Conservation (phyloP, 148 eudicot species). For the Hydrangea macrophylla region DNA sequence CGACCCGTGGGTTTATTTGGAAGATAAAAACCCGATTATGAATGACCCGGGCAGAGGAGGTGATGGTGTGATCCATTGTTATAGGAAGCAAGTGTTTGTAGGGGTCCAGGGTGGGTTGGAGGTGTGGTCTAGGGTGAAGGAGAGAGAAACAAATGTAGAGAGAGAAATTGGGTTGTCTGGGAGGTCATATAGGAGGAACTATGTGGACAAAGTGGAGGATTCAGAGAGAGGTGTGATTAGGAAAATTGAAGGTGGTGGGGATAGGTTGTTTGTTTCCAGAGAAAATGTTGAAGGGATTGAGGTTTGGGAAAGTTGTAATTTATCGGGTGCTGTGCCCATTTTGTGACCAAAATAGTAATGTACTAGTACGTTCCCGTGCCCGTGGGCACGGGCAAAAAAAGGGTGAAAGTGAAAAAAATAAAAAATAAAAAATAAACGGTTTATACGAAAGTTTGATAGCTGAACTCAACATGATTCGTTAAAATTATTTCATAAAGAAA, state of each 20-base stretch:
- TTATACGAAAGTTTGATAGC: too few relatives aligned
- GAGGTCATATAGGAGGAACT: conserved; percentile 63
- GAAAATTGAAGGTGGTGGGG: conserved; percentile 73
- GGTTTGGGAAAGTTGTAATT: conserved; percentile 80
- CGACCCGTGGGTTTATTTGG: conserved; percentile 86
- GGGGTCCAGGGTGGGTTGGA: conserved; percentile 68
- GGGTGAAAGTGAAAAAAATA: too few relatives aligned
- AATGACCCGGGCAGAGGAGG: conserved; percentile 25
- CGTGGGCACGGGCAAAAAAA: too few relatives aligned
- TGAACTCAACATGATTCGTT: too few relatives aligned
- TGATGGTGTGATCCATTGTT: conserved; percentile 51
- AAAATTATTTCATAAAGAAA: too few relatives aligned
- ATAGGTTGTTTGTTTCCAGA: conserved; percentile 79
- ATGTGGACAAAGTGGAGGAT: conserved; percentile 67
- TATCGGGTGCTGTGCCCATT: conserved; percentile 39
- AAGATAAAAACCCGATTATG: conserved; percentile 66
- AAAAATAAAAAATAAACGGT: too few relatives aligned
- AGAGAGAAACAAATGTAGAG: conserved; percentile 17
- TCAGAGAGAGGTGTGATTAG: conserved; percentile 53
- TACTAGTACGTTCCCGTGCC: too few relatives aligned
- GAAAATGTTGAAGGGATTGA: conserved; percentile 82
- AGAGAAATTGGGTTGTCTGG: conserved; percentile 23
- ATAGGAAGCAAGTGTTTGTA: conserved; percentile 59
- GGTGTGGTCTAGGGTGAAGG: conserved; percentile 72
- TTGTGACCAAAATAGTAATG: too few relatives aligned